Evolutionary conservation across 495 filamentous ascomycete species (phyloP).

Genomic region (Umbilicaria muhlenbergii): DNA sequence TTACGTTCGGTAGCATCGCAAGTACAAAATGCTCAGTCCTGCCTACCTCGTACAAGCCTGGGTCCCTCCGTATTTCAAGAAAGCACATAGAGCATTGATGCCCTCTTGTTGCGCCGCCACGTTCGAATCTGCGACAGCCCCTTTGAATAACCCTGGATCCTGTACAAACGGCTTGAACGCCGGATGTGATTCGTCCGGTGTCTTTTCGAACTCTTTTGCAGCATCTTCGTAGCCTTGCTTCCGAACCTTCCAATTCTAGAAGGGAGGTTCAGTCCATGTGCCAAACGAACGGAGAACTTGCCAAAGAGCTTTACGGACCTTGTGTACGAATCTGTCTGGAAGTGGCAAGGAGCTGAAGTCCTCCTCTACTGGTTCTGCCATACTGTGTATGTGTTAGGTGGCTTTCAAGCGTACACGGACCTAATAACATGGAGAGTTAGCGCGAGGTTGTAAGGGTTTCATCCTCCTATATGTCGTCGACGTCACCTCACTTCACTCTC

Average conservation of each 20-base stretch:
- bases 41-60: constrained; percentile 59
- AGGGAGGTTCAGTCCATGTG: constrained; percentile 13
- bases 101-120: constrained; percentile 95
- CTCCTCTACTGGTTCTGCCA: constrained; percentile 31
- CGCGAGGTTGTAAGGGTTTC: too few species aligned
- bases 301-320: constrained; percentile 38
- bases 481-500: too few species aligned
- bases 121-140: constrained; percentile 86
- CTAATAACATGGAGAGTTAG: too few species aligned
- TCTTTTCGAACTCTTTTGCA: constrained; percentile 67
- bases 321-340: constrained; percentile 73
- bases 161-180: constrained; percentile 74
- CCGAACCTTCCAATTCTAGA: constrained; percentile 86
- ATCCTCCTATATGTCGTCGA: too few species aligned
- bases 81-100: constrained; percentile 70
- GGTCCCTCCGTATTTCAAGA: constrained; percentile 71
- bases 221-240: constrained; percentile 94
- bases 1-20: constrained; percentile 5
- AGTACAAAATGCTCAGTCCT: constrained; percentile 2
- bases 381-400: constrained; percentile 8
- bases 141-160: constrained; percentile 79
- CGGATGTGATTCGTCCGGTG: constrained; percentile 75
- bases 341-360: constrained; percentile 37
- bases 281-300: not conserved
- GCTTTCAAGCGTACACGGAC: not conserved